Base-by-base conservation (phyloP, 2,329 filamentous ascomycete species). In the Raffaelea deltoideospora region DNA sequence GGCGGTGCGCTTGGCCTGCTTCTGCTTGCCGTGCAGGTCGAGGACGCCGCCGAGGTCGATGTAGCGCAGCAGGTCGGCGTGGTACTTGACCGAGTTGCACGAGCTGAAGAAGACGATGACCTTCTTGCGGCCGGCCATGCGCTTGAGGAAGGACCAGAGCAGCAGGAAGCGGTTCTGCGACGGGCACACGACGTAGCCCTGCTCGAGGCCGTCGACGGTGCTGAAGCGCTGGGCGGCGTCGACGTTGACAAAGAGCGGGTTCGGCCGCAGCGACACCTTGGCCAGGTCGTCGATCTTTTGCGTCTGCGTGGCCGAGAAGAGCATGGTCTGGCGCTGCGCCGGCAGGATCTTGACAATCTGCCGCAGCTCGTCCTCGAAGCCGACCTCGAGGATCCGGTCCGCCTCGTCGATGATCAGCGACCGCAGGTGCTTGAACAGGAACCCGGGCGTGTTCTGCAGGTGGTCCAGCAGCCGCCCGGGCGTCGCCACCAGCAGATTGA, bases 301-400 rank as follows among this genome's bases (percentile, higher is more conserved):
- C 3, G 90, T 98, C 59, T 96, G 90, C 5, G 90, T 98, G 13
- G 90, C 90, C 13, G 86, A 95, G 67, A 98, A 98, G n/a, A 98
- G 72, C 79, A 93, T 90, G 0, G 87, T 95, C 59, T 96, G 88
- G 41, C 90, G 69, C 40, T 92, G 78, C 47, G 79, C 80, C 33
- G 87, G 84, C 15, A 96, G 64, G 38, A 96, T 90, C 67, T 92
- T 92, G 58, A 96, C 79, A 48, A 98, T 94, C 56, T 92, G 80
- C 45, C 84, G 72, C 82, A 98, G 94, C 62, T 98, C 90, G 52
- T 96, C 90, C 58, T 98, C 90, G 67, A 98, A 98, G 49, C 90
- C 88, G 43, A 95, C 84, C 61, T 98, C 90, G 31, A 98, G 65
- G 44, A 98, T 95, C 33, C 90, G 79, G 55, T 98, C 90, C 15